A percentile compares a stretch with the other conserved stretches of the same genome.
Evolutionary conservation across 2,329 filamentous ascomycete genomes (phyloP).

Genomic region (Sporothrix variecibatus): DNA sequence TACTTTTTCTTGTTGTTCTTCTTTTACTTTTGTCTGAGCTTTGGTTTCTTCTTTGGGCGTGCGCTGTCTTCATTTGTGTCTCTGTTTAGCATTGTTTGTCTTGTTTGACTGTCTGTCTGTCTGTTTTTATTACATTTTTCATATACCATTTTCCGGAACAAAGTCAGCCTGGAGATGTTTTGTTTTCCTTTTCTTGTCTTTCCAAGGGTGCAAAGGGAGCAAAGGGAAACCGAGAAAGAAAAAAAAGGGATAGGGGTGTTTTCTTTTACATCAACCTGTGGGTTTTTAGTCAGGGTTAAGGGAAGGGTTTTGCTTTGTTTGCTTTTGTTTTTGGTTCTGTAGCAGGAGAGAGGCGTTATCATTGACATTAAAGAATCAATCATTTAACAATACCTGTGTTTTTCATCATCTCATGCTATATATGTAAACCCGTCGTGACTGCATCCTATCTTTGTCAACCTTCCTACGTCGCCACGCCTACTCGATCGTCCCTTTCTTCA

Average conservation of each 20-base stretch:
- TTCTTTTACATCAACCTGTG: background rate
- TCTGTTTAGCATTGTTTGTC: background rate
- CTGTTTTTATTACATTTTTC: background rate
- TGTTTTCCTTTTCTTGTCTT: background rate
- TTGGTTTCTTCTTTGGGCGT: background rate
- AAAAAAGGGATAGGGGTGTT: background rate
- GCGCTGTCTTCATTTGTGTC: background rate
- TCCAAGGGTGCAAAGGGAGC: background rate
- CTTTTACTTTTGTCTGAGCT: background rate
- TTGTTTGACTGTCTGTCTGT: background rate
- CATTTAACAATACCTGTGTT: no score
- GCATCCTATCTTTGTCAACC: background rate
- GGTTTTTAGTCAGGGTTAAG: background rate
- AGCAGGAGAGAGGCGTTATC: background rate
- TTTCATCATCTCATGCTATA: background rate
- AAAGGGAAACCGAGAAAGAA: background rate
- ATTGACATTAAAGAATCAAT: background rate
- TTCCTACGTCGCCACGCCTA: background rate
- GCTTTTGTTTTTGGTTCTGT: no score
- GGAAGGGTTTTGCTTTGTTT: background rate
- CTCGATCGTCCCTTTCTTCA: conserved; percentile 38
- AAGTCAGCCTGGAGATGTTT: background rate
- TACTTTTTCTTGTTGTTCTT: background rate
- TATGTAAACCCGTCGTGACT: background rate
- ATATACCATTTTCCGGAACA: conserved; percentile 17